Evolutionary conservation across 257 asterid species (phyloP), one percentile per base, ranked within the genome.

Genomic region (Ligustrum vulgare): DNA sequence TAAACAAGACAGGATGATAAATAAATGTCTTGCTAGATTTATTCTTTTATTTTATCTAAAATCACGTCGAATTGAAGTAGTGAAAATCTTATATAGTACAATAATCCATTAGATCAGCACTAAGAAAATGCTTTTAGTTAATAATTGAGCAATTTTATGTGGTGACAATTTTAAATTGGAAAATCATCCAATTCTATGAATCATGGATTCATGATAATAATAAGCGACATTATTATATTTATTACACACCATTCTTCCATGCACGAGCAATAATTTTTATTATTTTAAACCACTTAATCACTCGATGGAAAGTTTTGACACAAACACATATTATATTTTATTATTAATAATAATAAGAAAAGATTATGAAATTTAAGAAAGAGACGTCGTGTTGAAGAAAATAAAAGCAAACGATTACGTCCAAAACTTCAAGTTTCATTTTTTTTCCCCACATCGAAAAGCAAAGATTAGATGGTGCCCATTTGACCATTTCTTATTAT

Each of bases 81-180:
- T 39, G 3, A 39, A 0, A 39, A 39, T 39, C 13, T 9, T 37
- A 37, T 2, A 39, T 39, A 39, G 31, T 28, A 28, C 45, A 12
- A 9, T 6, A 35, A 8, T 39, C 45, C 45, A 39, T 39, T 8
- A 22, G 67, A 60, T 60, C 23, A 22, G 67, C 67, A 60, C 67
- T 60, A 22, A 8, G 67, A 25, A 4, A 9, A 60, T 23, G 67
- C 34, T 60, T 60, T 60, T 60, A 10, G 67, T 60, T 23, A 60
- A 60, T 60, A 33, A 60, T 60, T 60, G 66, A 60, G 66, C 33
- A 31, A 20, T 23, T 60, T 49, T 25, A 10, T 54, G 64, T 60
- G 67, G 67, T 60, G 33, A 22, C 67, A 60, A 60, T 25, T 60
- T 60, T 25, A 60, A 60, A 60, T 8, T 60, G 67, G 67, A 39